Conservation (phyloP, 2,329 filamentous ascomycete species). For the Apiospora sp. region DNA sequence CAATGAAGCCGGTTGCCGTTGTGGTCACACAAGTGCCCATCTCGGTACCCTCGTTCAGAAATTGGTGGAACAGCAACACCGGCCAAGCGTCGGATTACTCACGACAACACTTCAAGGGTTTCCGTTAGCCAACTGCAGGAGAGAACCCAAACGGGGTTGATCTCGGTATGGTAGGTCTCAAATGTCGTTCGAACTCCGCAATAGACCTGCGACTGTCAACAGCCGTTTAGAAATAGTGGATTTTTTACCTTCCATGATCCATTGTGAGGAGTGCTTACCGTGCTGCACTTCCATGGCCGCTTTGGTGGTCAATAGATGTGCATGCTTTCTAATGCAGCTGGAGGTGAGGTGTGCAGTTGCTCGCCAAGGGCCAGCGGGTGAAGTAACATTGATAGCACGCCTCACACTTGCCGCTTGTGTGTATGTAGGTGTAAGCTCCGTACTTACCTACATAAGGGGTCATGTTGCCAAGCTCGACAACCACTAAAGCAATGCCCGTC, state of each 20-base stretch:
- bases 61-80: conserved; percentile 1
- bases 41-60: neutral
- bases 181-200: neutral
- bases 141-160: neutral
- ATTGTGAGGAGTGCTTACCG: too few relatives aligned
- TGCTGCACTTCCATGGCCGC: too few relatives aligned
- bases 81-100: neutral
- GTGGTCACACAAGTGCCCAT: neutral
- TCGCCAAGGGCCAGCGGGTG: neutral
- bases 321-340: too few relatives aligned
- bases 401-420: neutral
- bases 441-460: neutral
- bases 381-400: neutral
- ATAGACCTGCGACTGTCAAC: neutral
- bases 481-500: conserved; percentile 16
- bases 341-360: neutral
- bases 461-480: conserved; percentile 1
- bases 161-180: neutral
- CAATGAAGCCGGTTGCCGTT: neutral
- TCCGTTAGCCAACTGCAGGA: neutral
- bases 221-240: neutral
- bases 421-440: neutral
- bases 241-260: neutral
- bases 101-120: neutral
- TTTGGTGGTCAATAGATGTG: too few relatives aligned